Evolutionary conservation across 257 asterid species (phyloP), one percentile per base, ranked within the genome.

Genomic region (Pogostemon cablin): DNA sequence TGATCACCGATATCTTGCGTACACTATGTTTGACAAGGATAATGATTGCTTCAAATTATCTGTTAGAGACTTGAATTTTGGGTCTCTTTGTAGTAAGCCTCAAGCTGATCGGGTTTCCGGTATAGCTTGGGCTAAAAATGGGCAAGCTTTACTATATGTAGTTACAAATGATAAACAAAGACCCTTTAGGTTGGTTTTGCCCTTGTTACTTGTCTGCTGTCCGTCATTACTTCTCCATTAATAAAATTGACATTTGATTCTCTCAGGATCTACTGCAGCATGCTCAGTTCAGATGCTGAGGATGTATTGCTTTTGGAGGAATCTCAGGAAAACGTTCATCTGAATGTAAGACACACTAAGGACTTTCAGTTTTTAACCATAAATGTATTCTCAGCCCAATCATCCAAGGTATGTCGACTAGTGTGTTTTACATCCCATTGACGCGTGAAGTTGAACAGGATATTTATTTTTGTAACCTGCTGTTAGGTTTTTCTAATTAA

Each of bases 21-120:
- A 95, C 81, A 89, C 97, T 50, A 89, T 95, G 98, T 95, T 82
- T 68, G 98, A 89, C 80, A 91, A 95, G 86, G 98, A 89, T 65
- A 88, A 81, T 37, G 93, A 88, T 72, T 84, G 12, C 86, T 91
- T 89, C 74, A 88, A 79, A 65, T 77, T 95, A 72, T 91, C 82
- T 38, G 95, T 91, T 11, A 82, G 91, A 61, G 96, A 95, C 80
- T 86, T 95, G 83, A 92, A 91, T 77, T 79, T 89, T 65, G 95
- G 98, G 58, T 87, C 85, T 0, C 89, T 89, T 35, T 86, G 93
- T 84, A 77, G 48, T 71, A 84, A 86, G 80, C 96, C 98, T 81
- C 89, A 83, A 74, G 97, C 90, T 40, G 86, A 86, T 63, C 80
- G 91, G n/a, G 98, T 95, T 70, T 86, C 96, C 20, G 78, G 81